Percentiles rank a stretch among this genome's conserved stretches.
Evolutionary conservation across 805 yeast genomes (phyloP).

Genomic region (Kockiozyma suomiensis): DNA sequence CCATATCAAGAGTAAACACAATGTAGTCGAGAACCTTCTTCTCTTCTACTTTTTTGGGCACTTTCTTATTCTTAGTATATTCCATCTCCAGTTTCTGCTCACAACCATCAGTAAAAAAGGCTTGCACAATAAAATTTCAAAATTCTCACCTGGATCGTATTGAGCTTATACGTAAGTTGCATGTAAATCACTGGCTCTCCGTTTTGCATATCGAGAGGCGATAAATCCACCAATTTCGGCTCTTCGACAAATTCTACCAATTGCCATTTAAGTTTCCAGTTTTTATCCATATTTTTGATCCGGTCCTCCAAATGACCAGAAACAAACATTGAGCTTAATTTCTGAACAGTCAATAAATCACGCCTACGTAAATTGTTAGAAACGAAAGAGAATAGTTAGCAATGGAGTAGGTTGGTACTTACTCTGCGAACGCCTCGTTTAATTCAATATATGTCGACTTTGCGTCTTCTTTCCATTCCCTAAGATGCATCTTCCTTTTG

Average conservation of each 20-base stretch:
- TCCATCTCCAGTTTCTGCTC: slow-evolving; percentile 16
- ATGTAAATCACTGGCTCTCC: slow-evolving; percentile 14
- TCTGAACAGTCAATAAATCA: not conserved
- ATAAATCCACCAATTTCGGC: slow-evolving; percentile 13
- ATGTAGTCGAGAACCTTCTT: slow-evolving; percentile 24
- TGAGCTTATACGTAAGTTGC: slow-evolving; percentile 25
- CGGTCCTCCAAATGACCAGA: slow-evolving; percentile 19
- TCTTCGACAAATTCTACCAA: slow-evolving; percentile 12
- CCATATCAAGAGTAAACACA: slow-evolving; percentile 16
- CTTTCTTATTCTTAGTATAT: slow-evolving; percentile 15
- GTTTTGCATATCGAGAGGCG: slow-evolving; percentile 23
- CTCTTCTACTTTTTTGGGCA: slow-evolving; percentile 13
- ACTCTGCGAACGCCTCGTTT: slow-evolving; percentile 28
- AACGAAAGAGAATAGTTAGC: not conserved
- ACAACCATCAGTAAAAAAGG: not conserved
- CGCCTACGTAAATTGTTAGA: slow-evolving; percentile 3
- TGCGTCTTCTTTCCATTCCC: slow-evolving; percentile 19
- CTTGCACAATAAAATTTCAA: not conserved
- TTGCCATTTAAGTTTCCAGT: slow-evolving; percentile 22
- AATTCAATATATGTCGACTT: slow-evolving; percentile 13
- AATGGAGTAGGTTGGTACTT: no score
- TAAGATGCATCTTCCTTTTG: slow-evolving; percentile 1
- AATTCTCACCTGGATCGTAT: slow-evolving; percentile 23
- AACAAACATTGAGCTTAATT: slow-evolving; percentile 25
- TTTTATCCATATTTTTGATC: slow-evolving; percentile 25